phyloP scores from a whole-genome alignment of 331 rosid species.

The Cydonia oblonga region DNA sequence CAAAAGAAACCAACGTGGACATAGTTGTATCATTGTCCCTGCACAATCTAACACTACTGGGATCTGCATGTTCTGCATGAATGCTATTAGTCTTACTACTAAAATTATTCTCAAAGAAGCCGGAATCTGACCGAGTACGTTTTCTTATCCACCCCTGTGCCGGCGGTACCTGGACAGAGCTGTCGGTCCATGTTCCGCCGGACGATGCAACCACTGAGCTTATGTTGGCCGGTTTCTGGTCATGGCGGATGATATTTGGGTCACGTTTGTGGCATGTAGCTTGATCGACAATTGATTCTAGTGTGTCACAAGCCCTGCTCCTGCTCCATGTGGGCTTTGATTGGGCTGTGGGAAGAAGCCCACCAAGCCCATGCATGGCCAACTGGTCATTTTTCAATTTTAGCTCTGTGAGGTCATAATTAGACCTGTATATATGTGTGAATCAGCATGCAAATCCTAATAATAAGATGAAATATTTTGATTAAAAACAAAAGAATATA shows the following conservation, averaged over 20 bases:
- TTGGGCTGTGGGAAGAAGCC: conserved; percentile 12
- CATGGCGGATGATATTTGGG: conserved; percentile 6
- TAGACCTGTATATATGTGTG: conserved; percentile 22
- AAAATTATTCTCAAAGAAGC: conserved; percentile 13
- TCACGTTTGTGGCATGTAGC: conserved; percentile 29
- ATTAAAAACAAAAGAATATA: no score
- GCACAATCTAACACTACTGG: conserved; percentile 24
- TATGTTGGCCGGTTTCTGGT: background rate
- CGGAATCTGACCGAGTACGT: conserved; percentile 17
- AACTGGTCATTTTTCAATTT: conserved; percentile 45
- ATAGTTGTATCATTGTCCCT: conserved; percentile 28
- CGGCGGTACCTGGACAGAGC: background rate
- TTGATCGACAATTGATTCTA: conserved; percentile 58
- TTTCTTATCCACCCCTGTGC: conserved; percentile 6
- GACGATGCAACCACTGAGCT: conserved; percentile 21
- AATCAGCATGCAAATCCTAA: background rate
- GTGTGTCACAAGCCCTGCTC: conserved; percentile 29
- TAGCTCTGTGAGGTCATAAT: conserved; percentile 29
- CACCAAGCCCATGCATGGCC: conserved; percentile 38
- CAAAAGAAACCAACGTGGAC: conserved; percentile 39
- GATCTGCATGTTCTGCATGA: conserved; percentile 26
- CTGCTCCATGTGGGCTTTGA: conserved; percentile 34
- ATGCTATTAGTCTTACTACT: background rate
- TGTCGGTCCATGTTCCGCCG: conserved; percentile 12
- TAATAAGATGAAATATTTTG: background rate